Conservation (phyloP, 805 yeast species). For the Jamesozyma spencerorum region DNA sequence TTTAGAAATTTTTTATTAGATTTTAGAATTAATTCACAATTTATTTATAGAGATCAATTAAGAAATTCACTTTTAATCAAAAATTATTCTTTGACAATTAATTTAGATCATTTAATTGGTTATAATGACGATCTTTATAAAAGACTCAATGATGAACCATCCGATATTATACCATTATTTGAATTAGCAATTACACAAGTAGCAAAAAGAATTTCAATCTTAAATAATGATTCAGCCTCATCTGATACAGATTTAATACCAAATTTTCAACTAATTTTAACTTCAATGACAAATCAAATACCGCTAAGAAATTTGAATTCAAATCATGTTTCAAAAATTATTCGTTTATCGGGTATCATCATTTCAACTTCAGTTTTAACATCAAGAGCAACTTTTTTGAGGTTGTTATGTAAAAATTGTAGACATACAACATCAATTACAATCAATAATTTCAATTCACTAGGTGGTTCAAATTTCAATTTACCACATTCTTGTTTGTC, state of each 20-base stretch:
- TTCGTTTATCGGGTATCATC: slow-evolving; percentile 85
- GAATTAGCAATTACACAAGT: slow-evolving; percentile 79
- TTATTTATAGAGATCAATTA: slow-evolving; percentile 82
- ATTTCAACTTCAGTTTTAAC: slow-evolving; percentile 83
- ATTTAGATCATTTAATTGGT: slow-evolving; percentile 75
- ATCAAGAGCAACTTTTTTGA: slow-evolving; percentile 78
- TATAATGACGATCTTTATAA: slow-evolving; percentile 86
- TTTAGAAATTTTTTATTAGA: slow-evolving; percentile 77
- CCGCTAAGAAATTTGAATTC: slow-evolving; percentile 78
- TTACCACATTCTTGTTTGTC: slow-evolving; percentile 30
- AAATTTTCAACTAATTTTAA: slow-evolving; percentile 69
- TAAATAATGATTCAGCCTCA: slow-evolving; percentile 21
- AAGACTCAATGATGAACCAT: slow-evolving; percentile 74
- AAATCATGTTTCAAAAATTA: slow-evolving; percentile 79
- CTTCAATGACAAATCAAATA: slow-evolving; percentile 60
- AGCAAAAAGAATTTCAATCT: slow-evolving; percentile 56
- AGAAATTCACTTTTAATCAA: slow-evolving; percentile 77
- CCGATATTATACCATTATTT: slow-evolving; percentile 77
- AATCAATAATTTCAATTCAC: slow-evolving; percentile 29
- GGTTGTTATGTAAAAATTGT: slow-evolving; percentile 80
- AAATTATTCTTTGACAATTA: slow-evolving; percentile 62
- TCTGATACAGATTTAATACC: slow-evolving; percentile 39
- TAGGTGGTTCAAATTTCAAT: slow-evolving; percentile 23
- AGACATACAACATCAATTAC: slow-evolving; percentile 63
- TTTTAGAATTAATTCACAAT: slow-evolving; percentile 74